A percentile compares a stretch with the other conserved stretches of the same genome.
Evolutionary conservation across 306 rosid species (phyloP).

Genomic region (Dalbergia oliveri): DNA sequence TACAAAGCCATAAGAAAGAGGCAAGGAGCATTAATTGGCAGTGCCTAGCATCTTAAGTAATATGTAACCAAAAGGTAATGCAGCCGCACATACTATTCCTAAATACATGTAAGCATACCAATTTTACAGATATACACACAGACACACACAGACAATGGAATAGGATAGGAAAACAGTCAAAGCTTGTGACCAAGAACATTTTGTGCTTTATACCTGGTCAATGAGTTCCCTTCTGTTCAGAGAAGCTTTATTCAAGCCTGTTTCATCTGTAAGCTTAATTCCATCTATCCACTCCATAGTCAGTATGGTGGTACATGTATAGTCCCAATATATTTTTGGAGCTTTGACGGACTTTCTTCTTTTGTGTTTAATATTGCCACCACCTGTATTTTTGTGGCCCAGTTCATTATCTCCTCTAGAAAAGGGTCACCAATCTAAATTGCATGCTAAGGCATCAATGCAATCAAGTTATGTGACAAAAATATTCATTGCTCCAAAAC

Average conservation of each 20-base stretch:
- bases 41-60: slow-evolving; percentile 29
- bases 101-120: slow-evolving; percentile 21
- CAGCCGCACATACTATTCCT: background rate
- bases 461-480: slow-evolving; percentile 29
- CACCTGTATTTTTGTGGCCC: slow-evolving; percentile 48
- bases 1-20: slow-evolving; percentile 51
- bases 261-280: slow-evolving; percentile 92
- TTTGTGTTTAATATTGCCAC: slow-evolving; percentile 41
- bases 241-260: slow-evolving; percentile 65
- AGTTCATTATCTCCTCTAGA: slow-evolving; percentile 56
- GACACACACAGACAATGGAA: slow-evolving; percentile 1
- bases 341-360: slow-evolving; percentile 65
- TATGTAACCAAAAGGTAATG: slow-evolving; percentile 26
- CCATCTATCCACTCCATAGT: slow-evolving; percentile 99
- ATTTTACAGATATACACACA: background rate
- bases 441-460: slow-evolving; percentile 39
- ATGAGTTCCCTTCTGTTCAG: slow-evolving; percentile 83
- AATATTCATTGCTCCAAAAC: slow-evolving; percentile 3
- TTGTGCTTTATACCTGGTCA: slow-evolving; percentile 72
- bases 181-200: slow-evolving; percentile 39
- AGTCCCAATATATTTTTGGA: slow-evolving; percentile 94
- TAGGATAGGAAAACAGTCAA: slow-evolving; percentile 32
- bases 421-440: slow-evolving; percentile 44
- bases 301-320: slow-evolving; percentile 75
- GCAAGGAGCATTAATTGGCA: slow-evolving; percentile 33